These are phyloP conservation scores for Baudoinia panamericana DNA, from an alignment of 495 filamentous ascomycete species.

Conservation along the genomic window DNA sequence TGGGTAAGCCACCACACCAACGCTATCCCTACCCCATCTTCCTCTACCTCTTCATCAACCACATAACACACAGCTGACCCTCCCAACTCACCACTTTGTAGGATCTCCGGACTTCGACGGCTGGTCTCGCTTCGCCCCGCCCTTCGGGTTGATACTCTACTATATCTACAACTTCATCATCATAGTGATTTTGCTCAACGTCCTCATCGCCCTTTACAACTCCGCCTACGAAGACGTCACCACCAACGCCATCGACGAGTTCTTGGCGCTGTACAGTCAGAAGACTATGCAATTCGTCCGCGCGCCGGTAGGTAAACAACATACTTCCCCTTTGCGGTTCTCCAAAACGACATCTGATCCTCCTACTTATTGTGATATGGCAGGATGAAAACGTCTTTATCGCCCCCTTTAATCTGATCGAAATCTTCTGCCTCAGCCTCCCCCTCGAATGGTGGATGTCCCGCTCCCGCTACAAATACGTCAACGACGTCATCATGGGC, in stretches of 20 bases:
- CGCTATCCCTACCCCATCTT: too few relatives aligned
- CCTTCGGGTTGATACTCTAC: constrained; percentile 81
- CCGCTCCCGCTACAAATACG: constrained; percentile 48
- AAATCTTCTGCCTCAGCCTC: constrained; percentile 62
- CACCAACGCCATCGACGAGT: constrained; percentile 87
- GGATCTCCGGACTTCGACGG: constrained; percentile 77
- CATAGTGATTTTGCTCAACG: constrained; percentile 81
- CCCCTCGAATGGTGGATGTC: constrained; percentile 95
- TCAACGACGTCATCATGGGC: constrained; percentile 83
- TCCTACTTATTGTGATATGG: too few relatives aligned
- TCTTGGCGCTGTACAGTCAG: constrained; percentile 71
- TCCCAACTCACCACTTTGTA: too few relatives aligned
- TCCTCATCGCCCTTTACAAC: constrained; percentile 94
- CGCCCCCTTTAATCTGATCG: constrained; percentile 81
- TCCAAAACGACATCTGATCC: too few relatives aligned
- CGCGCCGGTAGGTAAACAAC: too few relatives aligned
- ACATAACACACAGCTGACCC: too few relatives aligned
- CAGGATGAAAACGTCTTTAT: constrained; percentile 99
- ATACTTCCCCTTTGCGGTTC: too few relatives aligned
- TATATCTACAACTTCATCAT: constrained; percentile 96
- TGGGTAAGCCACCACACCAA: too few relatives aligned
- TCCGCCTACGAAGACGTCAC: constrained; percentile 93
- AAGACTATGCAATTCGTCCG: constrained; percentile 94
- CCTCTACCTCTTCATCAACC: too few relatives aligned
- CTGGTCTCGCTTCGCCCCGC: constrained; percentile 64